Base-by-base conservation (phyloP, 1,284 basidiomycete genomes). In the Microbotryomycetes sp. region DNA sequence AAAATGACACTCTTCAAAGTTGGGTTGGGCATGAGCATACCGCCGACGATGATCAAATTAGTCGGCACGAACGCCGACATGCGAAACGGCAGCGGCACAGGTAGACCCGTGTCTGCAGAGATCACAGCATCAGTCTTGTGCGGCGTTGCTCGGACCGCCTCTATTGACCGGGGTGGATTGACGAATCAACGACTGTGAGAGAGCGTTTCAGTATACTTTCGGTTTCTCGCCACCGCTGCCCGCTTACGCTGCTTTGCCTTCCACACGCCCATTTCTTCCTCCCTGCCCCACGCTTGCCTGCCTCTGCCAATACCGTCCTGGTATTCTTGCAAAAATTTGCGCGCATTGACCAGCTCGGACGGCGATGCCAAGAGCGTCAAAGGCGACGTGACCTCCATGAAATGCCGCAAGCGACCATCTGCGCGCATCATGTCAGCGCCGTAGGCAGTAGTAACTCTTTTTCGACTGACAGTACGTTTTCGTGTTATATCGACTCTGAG, bases 51-150 rank as follows among this genome's bases (percentile, higher is more conserved):
- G 49, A 81, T 70, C 68, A 81, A 66, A 70, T 81, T 81, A 35
- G 80, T 81, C 5, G 80, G 80, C 26, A 81, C 79, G 60, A 81
- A 81, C 1, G 80, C 76, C 4, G 70, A 76, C 75, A 81, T 78
- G 30, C 80, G 70, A 70, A 81, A 81, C 0, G 80, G 79, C 2
- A 81, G 72, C 4, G 78, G 75, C 2, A 80, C 77, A 3, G 77
- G 75, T 64, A 76, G 72, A 35, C 75, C 74, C 2, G 78, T 79
- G 67, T 81, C 80, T 27, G 78, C 79, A 23, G 26, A 23, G 18
- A 1, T 41, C 30, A 13, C 7, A 9, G n/a, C 35, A 29, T 55
- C 11, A 23, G 18, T 53, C 5, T 30, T 5, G 18, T 31, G 16
- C 15, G 52, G 11, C 11, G 21, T 7, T 48, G 47, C 21, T 41